These are phyloP conservation scores for Cenchrus fungigraminus DNA, from an alignment of 176 grass and related monocot genomes.

Conservation along the genomic window DNA sequence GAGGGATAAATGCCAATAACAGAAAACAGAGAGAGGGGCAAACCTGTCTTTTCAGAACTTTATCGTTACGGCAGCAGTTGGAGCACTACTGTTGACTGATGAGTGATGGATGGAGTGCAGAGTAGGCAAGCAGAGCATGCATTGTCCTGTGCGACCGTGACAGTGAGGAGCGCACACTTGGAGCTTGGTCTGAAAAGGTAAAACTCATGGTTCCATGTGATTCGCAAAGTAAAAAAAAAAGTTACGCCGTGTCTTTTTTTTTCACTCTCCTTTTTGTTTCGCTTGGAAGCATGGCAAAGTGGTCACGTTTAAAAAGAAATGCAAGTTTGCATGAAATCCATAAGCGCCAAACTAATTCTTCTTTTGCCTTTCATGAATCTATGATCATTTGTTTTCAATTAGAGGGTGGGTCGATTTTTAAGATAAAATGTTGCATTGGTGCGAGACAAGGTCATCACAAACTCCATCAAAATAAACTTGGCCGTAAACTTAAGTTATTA, in stretches of 20 bases:
- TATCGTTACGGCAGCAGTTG: background rate
- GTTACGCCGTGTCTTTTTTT: background rate
- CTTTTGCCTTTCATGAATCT: too few relatives aligned
- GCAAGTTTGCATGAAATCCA: too few relatives aligned
- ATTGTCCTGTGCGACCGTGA: background rate
- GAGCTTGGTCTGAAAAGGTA: background rate
- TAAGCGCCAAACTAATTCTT: too few relatives aligned
- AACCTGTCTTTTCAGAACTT: background rate
- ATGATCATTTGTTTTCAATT: too few relatives aligned
- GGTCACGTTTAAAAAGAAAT: background rate
- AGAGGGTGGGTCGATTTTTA: too few relatives aligned
- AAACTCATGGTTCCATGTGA: conserved; percentile 12
- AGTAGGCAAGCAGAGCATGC: conserved; percentile 1
- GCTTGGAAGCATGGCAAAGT: background rate
- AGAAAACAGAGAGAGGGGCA: background rate
- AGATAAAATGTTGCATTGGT: too few relatives aligned
- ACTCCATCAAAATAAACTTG: too few relatives aligned
- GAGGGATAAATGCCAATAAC: background rate
- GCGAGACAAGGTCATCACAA: too few relatives aligned
- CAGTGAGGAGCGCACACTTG: background rate
- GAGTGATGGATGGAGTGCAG: conserved; percentile 1
- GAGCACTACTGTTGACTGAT: background rate
- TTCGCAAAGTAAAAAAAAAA: background rate
- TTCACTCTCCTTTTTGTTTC: background rate
- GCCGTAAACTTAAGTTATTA: too few relatives aligned